Evolutionary conservation across 2,329 filamentous ascomycete genomes (phyloP).

Genomic region (Colletotrichum sp.): DNA sequence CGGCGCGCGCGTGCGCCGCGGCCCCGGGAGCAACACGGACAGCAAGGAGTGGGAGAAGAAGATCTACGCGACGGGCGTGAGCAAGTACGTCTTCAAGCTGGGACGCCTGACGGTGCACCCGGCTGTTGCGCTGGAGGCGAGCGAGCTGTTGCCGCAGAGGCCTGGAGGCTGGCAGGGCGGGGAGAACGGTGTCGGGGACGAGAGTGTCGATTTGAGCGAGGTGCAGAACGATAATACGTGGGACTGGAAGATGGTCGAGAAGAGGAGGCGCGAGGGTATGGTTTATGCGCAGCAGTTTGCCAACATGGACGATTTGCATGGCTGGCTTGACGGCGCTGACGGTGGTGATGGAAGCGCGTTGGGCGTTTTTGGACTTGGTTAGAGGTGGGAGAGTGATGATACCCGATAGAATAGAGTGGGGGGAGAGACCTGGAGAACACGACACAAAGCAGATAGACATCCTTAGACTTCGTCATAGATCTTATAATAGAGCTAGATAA

Average conservation of each 20-base stretch:
- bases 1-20: conserved; percentile 30
- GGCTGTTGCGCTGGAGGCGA: conserved; percentile 73
- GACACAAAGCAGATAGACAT: background rate
- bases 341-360: conserved; percentile 56
- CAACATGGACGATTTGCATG: conserved; percentile 57
- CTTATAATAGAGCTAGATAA: background rate
- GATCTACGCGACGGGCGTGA: conserved; percentile 73
- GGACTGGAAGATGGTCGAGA: conserved; percentile 65
- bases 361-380: conserved; percentile 51
- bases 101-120: conserved; percentile 85
- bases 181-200: conserved; percentile 44
- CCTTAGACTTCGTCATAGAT: background rate
- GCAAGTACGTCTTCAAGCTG: conserved; percentile 85
- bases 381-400: conserved; percentile 2
- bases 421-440: background rate
- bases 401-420: conserved; percentile 3
- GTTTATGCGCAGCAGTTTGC: conserved; percentile 60
- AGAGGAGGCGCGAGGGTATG: conserved; percentile 59
- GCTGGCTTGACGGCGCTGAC: conserved; percentile 58
- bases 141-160: conserved; percentile 74
- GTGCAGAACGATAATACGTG: conserved; percentile 45
- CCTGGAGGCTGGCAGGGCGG: conserved; percentile 68
- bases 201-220: conserved; percentile 40
- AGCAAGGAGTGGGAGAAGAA: conserved; percentile 62
- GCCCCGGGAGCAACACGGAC: conserved; percentile 33